These are phyloP conservation scores for Spathaspora hagerdaliae DNA, from an alignment of 805 yeast species.

Conservation along the genomic window DNA sequence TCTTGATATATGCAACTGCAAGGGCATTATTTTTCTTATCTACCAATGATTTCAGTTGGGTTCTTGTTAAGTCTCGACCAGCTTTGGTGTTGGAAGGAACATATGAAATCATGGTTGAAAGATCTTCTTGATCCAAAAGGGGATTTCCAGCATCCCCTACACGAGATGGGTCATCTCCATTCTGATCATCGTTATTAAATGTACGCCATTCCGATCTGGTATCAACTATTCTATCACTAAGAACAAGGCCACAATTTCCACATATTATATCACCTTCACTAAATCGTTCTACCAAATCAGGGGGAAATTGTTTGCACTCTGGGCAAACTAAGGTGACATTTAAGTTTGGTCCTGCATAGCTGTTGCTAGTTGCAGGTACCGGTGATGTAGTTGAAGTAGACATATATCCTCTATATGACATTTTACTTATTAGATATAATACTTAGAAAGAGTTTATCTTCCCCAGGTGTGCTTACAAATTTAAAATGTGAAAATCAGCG, in stretches of 20 bases:
- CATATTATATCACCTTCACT: constrained; percentile 97
- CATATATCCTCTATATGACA: not conserved
- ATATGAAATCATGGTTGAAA: constrained; percentile 86
- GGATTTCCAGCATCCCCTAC: constrained; percentile 98
- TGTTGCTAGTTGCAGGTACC: not conserved
- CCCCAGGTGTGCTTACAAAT: too few relatives aligned
- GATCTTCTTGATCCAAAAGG: constrained; percentile 80
- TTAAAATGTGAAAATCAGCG: too few relatives aligned
- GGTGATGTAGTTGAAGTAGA: not conserved
- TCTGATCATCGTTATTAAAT: constrained; percentile 93
- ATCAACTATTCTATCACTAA: constrained; percentile 87
- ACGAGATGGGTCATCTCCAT: constrained; percentile 97
- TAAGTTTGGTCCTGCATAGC: constrained; percentile 61
- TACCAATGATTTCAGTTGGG: constrained; percentile 78
- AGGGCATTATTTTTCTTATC: constrained; percentile 85
- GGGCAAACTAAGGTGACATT: constrained; percentile 90
- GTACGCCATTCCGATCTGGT: constrained; percentile 98
- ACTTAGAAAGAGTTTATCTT: too few relatives aligned
- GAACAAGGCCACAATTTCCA: constrained; percentile 91
- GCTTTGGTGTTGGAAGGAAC: constrained; percentile 52
- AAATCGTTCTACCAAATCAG: constrained; percentile 88
- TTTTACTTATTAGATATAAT: too few relatives aligned
- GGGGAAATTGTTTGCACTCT: constrained; percentile 92
- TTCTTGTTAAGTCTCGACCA: constrained; percentile 83
- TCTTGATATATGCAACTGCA: constrained; percentile 82